Evolutionary conservation across 306 rosid species (phyloP).

Genomic region (Albizia julibrissin): DNA sequence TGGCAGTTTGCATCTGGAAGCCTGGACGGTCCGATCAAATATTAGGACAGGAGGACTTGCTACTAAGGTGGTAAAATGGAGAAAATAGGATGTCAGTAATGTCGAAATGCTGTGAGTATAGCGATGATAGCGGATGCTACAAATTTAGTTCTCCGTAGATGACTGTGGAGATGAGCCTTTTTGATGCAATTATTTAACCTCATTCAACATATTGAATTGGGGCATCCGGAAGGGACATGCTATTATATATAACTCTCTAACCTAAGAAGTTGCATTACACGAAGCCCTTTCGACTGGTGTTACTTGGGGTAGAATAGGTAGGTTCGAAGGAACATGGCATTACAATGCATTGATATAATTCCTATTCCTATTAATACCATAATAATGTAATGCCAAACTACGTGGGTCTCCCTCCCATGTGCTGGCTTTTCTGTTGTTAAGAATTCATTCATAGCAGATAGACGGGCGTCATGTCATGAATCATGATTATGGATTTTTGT

Average conservation of each 20-base stretch:
- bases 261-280: conserved; percentile 24
- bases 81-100: conserved; percentile 19
- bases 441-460: conserved; percentile 27
- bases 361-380: not conserved
- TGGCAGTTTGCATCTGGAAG: conserved; percentile 96
- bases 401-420: not conserved
- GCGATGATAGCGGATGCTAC: conserved; percentile 16
- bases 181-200: conserved; percentile 23
- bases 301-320: conserved; percentile 21
- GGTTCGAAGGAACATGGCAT: conserved; percentile 15
- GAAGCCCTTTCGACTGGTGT: not conserved
- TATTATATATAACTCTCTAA: conserved; percentile 3
- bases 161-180: conserved; percentile 13
- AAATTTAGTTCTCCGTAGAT: conserved; percentile 29
- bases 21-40: conserved; percentile 93
- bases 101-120: conserved; percentile 21
- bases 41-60: conserved; percentile 42
- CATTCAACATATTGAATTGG: conserved; percentile 24
- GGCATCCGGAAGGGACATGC: not conserved
- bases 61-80: not conserved
- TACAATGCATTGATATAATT: conserved; percentile 20
- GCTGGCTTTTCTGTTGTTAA: conserved; percentile 12
- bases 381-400: not conserved
- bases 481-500: conserved; percentile 7
- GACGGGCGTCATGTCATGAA: not conserved